Evolutionary conservation across 495 filamentous ascomycete species (phyloP).

Genomic region (Podospora pseudoanserina): DNA sequence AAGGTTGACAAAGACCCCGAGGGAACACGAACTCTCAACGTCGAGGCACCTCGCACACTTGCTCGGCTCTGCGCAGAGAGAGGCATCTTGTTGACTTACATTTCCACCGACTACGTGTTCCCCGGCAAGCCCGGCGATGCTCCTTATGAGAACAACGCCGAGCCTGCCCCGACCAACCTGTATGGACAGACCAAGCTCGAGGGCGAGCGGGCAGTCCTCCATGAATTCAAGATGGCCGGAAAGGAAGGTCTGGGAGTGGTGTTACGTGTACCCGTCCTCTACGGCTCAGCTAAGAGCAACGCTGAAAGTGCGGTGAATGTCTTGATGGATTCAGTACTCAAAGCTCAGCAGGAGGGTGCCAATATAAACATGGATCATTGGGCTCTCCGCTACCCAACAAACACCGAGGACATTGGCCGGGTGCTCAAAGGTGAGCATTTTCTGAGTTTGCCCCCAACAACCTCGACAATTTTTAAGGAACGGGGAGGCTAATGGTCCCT

Average conservation of each 20-base stretch:
- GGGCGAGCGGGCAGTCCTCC: constrained; percentile 71
- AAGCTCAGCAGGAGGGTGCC: constrained; percentile 56
- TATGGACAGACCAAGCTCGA: constrained; percentile 88
- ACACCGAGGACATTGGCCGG: constrained; percentile 82
- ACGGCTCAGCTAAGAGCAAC: constrained; percentile 62
- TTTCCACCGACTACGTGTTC: constrained; percentile 95
- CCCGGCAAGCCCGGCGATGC: constrained; percentile 76
- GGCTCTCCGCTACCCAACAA: constrained; percentile 80
- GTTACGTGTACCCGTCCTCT: constrained; percentile 83
- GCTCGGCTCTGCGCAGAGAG: constrained; percentile 61
- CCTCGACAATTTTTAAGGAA: background rate
- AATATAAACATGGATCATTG: constrained; percentile 83
- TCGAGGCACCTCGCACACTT: constrained; percentile 63
- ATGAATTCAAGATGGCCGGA: constrained; percentile 49
- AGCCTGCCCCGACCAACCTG: constrained; percentile 70
- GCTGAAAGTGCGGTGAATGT: constrained; percentile 80
- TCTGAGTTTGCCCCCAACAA: background rate
- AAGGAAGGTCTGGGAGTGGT: constrained; percentile 59
- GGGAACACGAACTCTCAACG: constrained; percentile 70
- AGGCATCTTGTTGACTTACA: constrained; percentile 76
- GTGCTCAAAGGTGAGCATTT: constrained; percentile 55
- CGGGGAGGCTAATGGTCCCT: background rate
- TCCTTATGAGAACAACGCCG: constrained; percentile 67
- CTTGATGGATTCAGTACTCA: constrained; percentile 69
- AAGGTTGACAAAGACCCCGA: constrained; percentile 75